Conservation (phyloP, 768 basidiomycete genomes). For the Basidioascus undulatus region DNA sequence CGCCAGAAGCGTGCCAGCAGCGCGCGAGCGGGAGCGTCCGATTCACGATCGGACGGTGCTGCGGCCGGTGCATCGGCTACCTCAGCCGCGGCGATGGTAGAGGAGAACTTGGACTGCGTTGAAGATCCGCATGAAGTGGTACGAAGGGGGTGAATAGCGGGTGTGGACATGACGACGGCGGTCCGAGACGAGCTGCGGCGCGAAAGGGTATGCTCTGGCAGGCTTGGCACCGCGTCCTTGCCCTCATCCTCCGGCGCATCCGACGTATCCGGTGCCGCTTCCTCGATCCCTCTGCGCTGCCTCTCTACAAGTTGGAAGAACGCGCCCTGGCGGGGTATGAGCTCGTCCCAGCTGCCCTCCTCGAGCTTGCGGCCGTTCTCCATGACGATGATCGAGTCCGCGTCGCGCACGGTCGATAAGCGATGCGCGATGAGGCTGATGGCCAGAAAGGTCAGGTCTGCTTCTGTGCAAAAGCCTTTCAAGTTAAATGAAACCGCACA, state of each 20-base stretch:
- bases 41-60: no score
- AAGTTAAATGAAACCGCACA: conserved; percentile 3
- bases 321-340: conserved; percentile 6
- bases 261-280: background rate
- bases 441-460: background rate
- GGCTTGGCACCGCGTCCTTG: no score
- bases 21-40: no score
- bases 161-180: background rate
- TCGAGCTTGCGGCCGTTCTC: conserved; percentile 9
- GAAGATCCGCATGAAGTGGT: no score
- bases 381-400: conserved; percentile 15
- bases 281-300: background rate
- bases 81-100: no score
- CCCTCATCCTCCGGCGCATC: background rate
- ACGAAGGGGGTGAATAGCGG: conserved; percentile 2
- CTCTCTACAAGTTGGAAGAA: conserved; percentile 1
- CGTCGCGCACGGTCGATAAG: conserved; percentile 5
- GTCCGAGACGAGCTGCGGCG: no score
- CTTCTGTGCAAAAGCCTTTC: no score
- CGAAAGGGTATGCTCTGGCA: no score
- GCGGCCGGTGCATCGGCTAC: no score
- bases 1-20: no score
- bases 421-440: conserved; percentile 5
- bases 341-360: conserved; percentile 14
- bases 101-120: no score